These are phyloP conservation scores for Fulvia fulva DNA, from an alignment of 2,329 filamentous ascomycete genomes.

Conservation along the genomic window DNA sequence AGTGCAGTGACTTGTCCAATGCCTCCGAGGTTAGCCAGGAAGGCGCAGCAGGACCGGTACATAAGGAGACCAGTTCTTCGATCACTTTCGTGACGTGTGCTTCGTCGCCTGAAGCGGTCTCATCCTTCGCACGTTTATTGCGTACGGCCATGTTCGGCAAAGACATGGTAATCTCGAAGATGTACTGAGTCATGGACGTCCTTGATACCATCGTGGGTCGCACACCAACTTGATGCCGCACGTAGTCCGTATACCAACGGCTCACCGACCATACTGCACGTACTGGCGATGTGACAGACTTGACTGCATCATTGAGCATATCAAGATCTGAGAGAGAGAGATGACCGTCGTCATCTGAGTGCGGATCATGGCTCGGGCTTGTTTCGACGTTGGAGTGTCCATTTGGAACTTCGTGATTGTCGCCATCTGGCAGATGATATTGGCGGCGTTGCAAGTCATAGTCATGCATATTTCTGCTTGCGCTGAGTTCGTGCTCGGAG, in stretches of 20 bases:
- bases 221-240: background rate
- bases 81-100: slow-evolving; percentile 17
- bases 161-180: background rate
- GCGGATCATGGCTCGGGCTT: background rate
- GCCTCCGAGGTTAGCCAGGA: slow-evolving; percentile 19
- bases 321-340: background rate
- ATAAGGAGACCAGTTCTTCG: slow-evolving; percentile 16
- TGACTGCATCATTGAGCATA: background rate
- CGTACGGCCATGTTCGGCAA: background rate
- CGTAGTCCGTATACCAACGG: background rate
- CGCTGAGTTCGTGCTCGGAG: background rate
- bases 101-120: background rate
- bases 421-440: background rate
- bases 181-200: background rate
- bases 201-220: background rate
- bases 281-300: background rate
- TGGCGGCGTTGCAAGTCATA: slow-evolving; percentile 1
- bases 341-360: background rate
- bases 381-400: background rate
- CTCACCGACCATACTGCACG: slow-evolving; percentile 10
- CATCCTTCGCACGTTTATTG: background rate
- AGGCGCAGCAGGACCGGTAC: slow-evolving; percentile 7
- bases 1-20: slow-evolving; percentile 19
- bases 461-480: background rate
- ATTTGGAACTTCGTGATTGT: background rate